Percentiles rank a stretch among this genome's conserved stretches.
Conservation (phyloP, 805 yeast species). For the Cyberlindnera euphorbiiphila region DNA sequence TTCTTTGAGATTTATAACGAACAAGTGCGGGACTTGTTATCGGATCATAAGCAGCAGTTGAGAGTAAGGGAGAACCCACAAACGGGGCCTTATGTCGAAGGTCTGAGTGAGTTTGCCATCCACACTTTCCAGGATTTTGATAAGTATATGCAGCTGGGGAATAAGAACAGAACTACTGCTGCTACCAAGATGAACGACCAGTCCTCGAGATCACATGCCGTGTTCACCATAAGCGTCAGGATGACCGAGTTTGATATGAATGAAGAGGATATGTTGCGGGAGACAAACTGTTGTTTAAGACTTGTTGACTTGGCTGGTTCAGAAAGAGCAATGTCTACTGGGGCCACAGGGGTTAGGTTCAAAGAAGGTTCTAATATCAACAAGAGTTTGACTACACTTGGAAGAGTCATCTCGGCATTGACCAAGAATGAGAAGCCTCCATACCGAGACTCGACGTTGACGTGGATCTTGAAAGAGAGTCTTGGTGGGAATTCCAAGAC, state of each 20-base stretch:
- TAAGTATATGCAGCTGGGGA: slow-evolving; percentile 47
- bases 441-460: slow-evolving; percentile 62
- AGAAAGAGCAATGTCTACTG: slow-evolving; percentile 62
- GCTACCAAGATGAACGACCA: slow-evolving; percentile 67
- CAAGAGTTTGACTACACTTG: slow-evolving; percentile 72
- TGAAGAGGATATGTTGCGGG: slow-evolving; percentile 41
- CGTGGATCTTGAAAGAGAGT: slow-evolving; percentile 71
- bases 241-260: slow-evolving; percentile 46
- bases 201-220: slow-evolving; percentile 81
- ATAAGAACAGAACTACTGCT: slow-evolving; percentile 59
- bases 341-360: slow-evolving; percentile 56
- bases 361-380: slow-evolving; percentile 77
- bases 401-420: slow-evolving; percentile 56
- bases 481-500: slow-evolving; percentile 87
- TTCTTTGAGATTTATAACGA: slow-evolving; percentile 79
- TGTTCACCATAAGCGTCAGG: slow-evolving; percentile 56
- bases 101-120: slow-evolving; percentile 49
- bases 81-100: slow-evolving; percentile 72
- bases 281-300: slow-evolving; percentile 55
- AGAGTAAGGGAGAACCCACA: slow-evolving; percentile 63
- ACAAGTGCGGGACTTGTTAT: slow-evolving; percentile 61
- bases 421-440: slow-evolving; percentile 38
- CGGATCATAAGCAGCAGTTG: slow-evolving; percentile 11
- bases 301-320: slow-evolving; percentile 84
- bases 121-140: slow-evolving; percentile 46